Evolutionary conservation across 352 stramenopile genomes (phyloP).

Genomic region (Phytophthora lateralis): DNA sequence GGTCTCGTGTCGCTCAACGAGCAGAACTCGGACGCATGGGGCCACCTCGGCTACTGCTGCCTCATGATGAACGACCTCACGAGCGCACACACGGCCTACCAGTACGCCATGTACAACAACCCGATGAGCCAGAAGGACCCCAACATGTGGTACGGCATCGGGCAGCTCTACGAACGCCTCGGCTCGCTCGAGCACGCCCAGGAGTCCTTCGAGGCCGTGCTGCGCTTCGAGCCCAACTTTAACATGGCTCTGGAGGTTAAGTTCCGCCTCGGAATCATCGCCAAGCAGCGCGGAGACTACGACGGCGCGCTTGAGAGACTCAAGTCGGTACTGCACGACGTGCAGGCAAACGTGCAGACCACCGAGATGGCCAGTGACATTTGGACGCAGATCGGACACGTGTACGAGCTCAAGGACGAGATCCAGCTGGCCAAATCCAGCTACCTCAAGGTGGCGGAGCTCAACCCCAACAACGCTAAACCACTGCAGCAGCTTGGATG

Average conservation of each 20-base stretch:
- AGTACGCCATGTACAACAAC: slow-evolving; percentile 92
- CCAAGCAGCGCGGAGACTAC: slow-evolving; percentile 83
- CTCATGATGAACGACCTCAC: slow-evolving; percentile 91
- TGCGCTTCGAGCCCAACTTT: slow-evolving; percentile 87
- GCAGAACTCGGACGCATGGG: slow-evolving; percentile 87
- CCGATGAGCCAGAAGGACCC: slow-evolving; percentile 87
- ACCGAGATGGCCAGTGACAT: slow-evolving; percentile 88
- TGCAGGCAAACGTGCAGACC: slow-evolving; percentile 81
- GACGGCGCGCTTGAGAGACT: slow-evolving; percentile 81
- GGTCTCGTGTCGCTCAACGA: slow-evolving; percentile 82
- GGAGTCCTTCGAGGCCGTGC: slow-evolving; percentile 85
- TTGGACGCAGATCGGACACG: slow-evolving; percentile 88
- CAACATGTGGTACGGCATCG: slow-evolving; percentile 90
- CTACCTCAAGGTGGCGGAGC: slow-evolving; percentile 83
- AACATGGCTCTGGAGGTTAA: slow-evolving; percentile 90
- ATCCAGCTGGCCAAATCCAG: slow-evolving; percentile 86
- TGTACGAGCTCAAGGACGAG: slow-evolving; percentile 89
- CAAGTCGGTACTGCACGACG: slow-evolving; percentile 82
- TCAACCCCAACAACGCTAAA: slow-evolving; percentile 87
- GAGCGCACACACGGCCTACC: slow-evolving; percentile 86
- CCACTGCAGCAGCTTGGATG: slow-evolving; percentile 84
- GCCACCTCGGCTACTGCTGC: slow-evolving; percentile 87
- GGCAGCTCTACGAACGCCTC: slow-evolving; percentile 85
- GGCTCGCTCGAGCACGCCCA: slow-evolving; percentile 85
- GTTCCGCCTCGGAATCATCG: slow-evolving; percentile 86